Percentiles rank a stretch among this genome's conserved stretches.
Conservation (phyloP, 352 stramenopile species). For the Phytopythium litorale region DNA sequence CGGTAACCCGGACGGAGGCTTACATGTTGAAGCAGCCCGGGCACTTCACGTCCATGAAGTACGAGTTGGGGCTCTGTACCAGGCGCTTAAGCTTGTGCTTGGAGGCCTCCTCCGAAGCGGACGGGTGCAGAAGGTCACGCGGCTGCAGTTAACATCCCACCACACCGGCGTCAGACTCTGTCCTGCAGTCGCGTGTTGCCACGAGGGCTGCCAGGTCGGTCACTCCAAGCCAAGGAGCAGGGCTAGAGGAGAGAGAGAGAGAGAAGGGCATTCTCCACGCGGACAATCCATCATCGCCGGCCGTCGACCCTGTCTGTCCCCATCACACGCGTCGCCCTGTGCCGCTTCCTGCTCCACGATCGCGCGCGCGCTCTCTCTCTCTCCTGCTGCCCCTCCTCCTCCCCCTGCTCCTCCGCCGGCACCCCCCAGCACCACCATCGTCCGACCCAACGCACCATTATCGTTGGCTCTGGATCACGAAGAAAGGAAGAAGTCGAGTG, state of each 20-base stretch:
- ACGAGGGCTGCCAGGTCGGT: no score
- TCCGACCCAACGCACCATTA: constrained; percentile 51
- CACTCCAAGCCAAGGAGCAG: background rate
- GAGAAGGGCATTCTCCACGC: no score
- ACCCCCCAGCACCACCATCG: background rate
- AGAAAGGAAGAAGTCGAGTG: constrained; percentile 90
- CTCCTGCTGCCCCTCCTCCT: background rate
- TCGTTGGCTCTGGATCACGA: constrained; percentile 75
- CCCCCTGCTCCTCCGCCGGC: background rate
- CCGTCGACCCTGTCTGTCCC: no score
- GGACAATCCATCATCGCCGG: no score
- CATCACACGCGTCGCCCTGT: no score
- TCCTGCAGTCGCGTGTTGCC: constrained; percentile 7
- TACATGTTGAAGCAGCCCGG: constrained; percentile 99
- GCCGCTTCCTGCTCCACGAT: background rate
- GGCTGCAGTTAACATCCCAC: constrained; percentile 24
- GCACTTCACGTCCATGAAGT: constrained; percentile 99
- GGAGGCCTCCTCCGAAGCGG: constrained; percentile 91
- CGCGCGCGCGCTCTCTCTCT: background rate
- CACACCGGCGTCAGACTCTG: background rate
- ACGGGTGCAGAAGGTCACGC: constrained; percentile 97
- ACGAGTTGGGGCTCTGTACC: constrained; percentile 99
- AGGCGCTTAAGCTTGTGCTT: constrained; percentile 99
- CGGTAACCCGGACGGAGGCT: constrained; percentile 3
- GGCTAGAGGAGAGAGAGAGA: background rate